A percentile compares a stretch with the other conserved stretches of the same genome.
Conservation (phyloP, 352 stramenopile species). For the Plasmopara halstedii region DNA sequence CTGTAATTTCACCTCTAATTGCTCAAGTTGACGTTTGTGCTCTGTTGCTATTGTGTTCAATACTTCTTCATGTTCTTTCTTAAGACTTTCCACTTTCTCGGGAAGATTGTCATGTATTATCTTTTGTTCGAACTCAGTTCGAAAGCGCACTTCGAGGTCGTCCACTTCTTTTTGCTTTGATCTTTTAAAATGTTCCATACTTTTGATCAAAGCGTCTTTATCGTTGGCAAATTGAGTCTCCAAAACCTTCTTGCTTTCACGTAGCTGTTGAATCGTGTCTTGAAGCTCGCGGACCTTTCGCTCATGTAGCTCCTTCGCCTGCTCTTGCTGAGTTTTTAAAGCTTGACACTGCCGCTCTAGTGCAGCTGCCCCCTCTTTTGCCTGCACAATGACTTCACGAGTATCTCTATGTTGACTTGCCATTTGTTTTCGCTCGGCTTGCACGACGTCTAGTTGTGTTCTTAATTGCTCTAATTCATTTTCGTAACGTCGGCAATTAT, state of each 20-base stretch:
- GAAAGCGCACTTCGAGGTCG: slow-evolving; percentile 8
- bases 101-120: slow-evolving; percentile 5
- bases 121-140: slow-evolving; percentile 6
- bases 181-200: slow-evolving; percentile 4
- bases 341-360: slow-evolving; percentile 17
- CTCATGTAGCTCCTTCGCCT: slow-evolving; percentile 19
- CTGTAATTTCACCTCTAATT: slow-evolving; percentile 13
- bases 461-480: slow-evolving; percentile 6
- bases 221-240: slow-evolving; percentile 6
- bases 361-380: slow-evolving; percentile 12
- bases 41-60: slow-evolving; percentile 9
- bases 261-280: slow-evolving; percentile 14
- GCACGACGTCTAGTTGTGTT: slow-evolving; percentile 8
- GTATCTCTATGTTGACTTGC: slow-evolving; percentile 17
- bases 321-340: slow-evolving; percentile 21
- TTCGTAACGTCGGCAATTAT: slow-evolving; percentile 13
- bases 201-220: slow-evolving; percentile 4
- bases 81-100: slow-evolving; percentile 2
- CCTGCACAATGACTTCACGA: slow-evolving; percentile 15
- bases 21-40: slow-evolving; percentile 20
- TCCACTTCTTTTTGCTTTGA: slow-evolving; percentile 2
- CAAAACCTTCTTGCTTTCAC: slow-evolving; percentile 5
- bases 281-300: slow-evolving; percentile 14
- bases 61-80: slow-evolving; percentile 14
- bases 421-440: slow-evolving; percentile 13